Base-by-base conservation (phyloP, 2,329 filamentous ascomycete species). In the Aspergillus felis region DNA sequence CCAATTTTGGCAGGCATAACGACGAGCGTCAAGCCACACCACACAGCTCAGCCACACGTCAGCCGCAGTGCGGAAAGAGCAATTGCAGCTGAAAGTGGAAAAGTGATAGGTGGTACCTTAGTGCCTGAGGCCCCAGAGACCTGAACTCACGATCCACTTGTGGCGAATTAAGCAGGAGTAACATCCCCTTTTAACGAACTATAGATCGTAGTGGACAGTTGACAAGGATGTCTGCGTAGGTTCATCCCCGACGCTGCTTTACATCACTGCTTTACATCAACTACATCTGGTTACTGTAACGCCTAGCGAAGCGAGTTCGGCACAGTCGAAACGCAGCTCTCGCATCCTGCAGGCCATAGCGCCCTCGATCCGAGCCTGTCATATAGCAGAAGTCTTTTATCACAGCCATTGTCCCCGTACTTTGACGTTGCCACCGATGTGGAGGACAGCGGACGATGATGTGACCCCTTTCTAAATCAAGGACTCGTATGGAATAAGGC, bases 351-450 rank as follows among this genome's bases (percentile, higher is more conserved):
- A 47, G 44, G 12, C 42, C 41, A 29, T n/a, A 48, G 29, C 53
- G 29, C 38, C 24, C 14, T 50, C 38, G 27, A 27, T 46, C 10
- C 50, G 27, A 49, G 54, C 60, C 60, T 62, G 51, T 60, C 59
- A 59, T 28, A 56, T 58, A 38, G 54, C 48, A 54, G 42, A 53
- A 27, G 47, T 46, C 54, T 50, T 56, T 57, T 52, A 50, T 41
- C 35, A 32, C 25, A 51, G 24, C 28, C 24, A n/a, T 47, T 29
- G 52, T 46, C 20, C 47, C 52, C 47, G 20, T 51, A 25, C 17
- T 17, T 32, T 14, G 44, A 25, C 47, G 50, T 62, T 32, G 60
- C 60, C 60, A 60, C 60, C 51, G 25, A 22, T 42, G 41, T 48
- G 27, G 32, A 55, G 38, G 42, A 47, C 24, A 25, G 20, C 29